Conservation (phyloP, 1,139 yeast species). For the Blastobotrys petasosporus region DNA sequence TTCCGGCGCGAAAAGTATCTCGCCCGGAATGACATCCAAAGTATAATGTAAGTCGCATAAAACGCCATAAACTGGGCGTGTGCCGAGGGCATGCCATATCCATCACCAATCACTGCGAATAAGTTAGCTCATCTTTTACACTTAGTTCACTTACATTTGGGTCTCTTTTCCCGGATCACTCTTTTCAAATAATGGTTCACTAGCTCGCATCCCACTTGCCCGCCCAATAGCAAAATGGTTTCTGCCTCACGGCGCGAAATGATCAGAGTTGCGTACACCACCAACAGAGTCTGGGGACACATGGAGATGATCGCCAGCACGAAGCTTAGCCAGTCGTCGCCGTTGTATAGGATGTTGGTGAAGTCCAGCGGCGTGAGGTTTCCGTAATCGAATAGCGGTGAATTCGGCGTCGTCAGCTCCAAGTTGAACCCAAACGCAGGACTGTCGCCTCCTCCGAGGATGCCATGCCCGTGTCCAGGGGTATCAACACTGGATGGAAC, state of each 20-base stretch:
- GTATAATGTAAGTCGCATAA: conserved; percentile 57
- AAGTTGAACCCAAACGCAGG: too few relatives aligned
- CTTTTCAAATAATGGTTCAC: conserved; percentile 64
- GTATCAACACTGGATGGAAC: too few relatives aligned
- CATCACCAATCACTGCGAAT: conserved; percentile 45
- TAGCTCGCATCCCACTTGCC: conserved; percentile 76
- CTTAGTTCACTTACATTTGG: conserved; percentile 38
- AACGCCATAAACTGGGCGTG: conserved; percentile 96
- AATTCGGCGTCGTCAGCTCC: too few relatives aligned
- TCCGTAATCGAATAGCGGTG: too few relatives aligned
- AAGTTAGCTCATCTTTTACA: conserved; percentile 22
- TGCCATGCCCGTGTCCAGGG: too few relatives aligned
- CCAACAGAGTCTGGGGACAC: conserved; percentile 74
- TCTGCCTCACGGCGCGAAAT: conserved; percentile 77
- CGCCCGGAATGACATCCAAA: conserved; percentile 45
- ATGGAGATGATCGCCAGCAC: conserved; percentile 68
- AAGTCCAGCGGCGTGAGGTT: conserved; percentile 20
- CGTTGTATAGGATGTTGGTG: conserved; percentile 76
- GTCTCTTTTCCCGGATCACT: conserved; percentile 66
- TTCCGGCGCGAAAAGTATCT: conserved; percentile 30
- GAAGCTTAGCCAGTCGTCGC: conserved; percentile 55
- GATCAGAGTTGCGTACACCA: conserved; percentile 80
- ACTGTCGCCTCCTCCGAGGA: too few relatives aligned
- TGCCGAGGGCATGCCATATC: conserved; percentile 96
- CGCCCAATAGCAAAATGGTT: conserved; percentile 75